phyloP scores from a whole-genome alignment of 1,139 yeast species.

The Petasospora rhodanensis region DNA sequence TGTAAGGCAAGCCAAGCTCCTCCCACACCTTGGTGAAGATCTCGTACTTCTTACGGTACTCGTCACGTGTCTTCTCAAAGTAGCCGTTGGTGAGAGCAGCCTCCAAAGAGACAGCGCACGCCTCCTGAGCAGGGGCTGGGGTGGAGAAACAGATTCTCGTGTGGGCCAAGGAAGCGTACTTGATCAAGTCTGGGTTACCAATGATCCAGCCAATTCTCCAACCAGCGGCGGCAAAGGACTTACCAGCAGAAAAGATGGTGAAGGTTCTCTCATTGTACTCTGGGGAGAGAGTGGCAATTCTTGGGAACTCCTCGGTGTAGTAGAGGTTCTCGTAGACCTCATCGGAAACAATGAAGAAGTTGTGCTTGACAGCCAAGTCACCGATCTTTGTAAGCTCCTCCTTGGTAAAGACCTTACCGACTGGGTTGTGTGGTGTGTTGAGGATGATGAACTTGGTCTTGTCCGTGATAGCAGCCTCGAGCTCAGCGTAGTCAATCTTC shows the following conservation, averaged over 20 bases:
- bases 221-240: slow-evolving; percentile 96
- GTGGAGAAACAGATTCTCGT: slow-evolving; percentile 87
- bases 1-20: slow-evolving; percentile 82
- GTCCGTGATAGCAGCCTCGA: slow-evolving; percentile 61
- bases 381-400: slow-evolving; percentile 76
- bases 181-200: slow-evolving; percentile 77
- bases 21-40: slow-evolving; percentile 76
- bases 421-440: slow-evolving; percentile 95
- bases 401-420: slow-evolving; percentile 80
- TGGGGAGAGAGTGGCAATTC: slow-evolving; percentile 79
- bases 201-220: slow-evolving; percentile 98
- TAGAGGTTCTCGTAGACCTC: slow-evolving; percentile 92
- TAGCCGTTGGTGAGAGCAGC: slow-evolving; percentile 59
- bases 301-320: slow-evolving; percentile 61
- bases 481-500: slow-evolving; percentile 74
- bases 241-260: slow-evolving; percentile 96
- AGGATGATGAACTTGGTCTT: slow-evolving; percentile 82
- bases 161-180: slow-evolving; percentile 84
- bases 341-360: slow-evolving; percentile 78
- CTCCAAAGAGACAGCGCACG: slow-evolving; percentile 71
- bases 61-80: slow-evolving; percentile 62
- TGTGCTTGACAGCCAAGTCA: slow-evolving; percentile 74
- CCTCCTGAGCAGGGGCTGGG: slow-evolving; percentile 94
- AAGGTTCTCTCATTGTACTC: slow-evolving; percentile 76
- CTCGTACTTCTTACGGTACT: slow-evolving; percentile 65